Conservation (phyloP, 148 eudicot species). For the Silene uniflora region DNA sequence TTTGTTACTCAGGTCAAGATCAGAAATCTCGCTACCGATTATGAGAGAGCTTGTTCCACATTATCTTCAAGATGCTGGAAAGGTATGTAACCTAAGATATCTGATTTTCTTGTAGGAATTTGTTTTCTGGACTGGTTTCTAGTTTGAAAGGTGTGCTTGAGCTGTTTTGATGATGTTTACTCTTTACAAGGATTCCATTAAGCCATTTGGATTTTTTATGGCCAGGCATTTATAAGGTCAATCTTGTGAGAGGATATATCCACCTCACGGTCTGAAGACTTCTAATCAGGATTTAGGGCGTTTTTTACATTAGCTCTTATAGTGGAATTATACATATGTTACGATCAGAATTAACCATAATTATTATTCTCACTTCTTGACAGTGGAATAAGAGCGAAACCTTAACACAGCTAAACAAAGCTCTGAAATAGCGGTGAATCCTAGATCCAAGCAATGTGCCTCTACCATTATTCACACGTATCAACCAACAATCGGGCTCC, state of each 20-base stretch:
- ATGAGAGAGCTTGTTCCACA: slow-evolving; percentile 95
- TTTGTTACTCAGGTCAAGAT: slow-evolving; percentile 57
- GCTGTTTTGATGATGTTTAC: neutral
- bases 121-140: neutral
- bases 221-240: neutral
- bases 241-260: neutral
- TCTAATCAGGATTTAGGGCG: neutral
- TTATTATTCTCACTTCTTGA: neutral
- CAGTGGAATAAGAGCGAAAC: neutral
- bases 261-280: neutral
- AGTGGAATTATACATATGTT: neutral
- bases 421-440: neutral
- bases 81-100: slow-evolving; percentile 42
- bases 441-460: neutral
- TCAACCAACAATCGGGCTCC: neutral
- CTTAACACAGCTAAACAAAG: neutral
- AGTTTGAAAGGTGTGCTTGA: neutral
- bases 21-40: slow-evolving; percentile 83
- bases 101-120: neutral
- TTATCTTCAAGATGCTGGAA: slow-evolving; percentile 93
- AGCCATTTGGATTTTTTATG: neutral
- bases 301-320: neutral
- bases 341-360: neutral
- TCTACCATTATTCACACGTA: neutral
- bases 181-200: neutral